These are phyloP conservation scores for Babesia gibsoni DNA, from an alignment of 169 alveolate genomes.

Conservation along the genomic window DNA sequence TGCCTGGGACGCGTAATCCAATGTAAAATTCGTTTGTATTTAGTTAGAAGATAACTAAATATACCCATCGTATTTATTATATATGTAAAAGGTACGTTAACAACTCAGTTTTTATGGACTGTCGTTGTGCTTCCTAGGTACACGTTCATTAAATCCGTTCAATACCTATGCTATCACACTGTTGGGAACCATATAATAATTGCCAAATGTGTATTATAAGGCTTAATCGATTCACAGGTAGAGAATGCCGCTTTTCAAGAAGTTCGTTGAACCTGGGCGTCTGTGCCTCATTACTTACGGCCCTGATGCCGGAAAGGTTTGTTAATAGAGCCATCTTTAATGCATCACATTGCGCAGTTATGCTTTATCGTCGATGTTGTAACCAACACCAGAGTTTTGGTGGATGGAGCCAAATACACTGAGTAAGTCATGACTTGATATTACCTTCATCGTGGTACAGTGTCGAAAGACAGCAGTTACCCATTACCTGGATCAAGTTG, in stretches of 20 bases:
- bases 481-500: conserved; percentile 83
- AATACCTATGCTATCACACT: too few species aligned
- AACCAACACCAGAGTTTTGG: conserved; percentile 82
- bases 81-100: conserved; percentile 5
- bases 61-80: background rate
- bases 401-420: conserved; percentile 87
- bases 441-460: conserved; percentile 11
- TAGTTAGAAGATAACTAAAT: background rate
- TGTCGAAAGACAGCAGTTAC: conserved; percentile 86
- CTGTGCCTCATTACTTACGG: conserved; percentile 88
- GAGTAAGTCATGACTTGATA: conserved; percentile 60
- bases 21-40: background rate
- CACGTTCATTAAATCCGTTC: too few species aligned
- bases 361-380: conserved; percentile 87
- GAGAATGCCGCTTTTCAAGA: conserved; percentile 79
- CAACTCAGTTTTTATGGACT: background rate
- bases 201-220: too few species aligned
- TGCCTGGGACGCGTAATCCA: background rate
- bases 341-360: conserved; percentile 60
- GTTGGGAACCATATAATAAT: too few species aligned
- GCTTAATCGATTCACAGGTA: background rate
- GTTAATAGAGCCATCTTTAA: background rate
- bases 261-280: conserved; percentile 91
- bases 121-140: too few species aligned
- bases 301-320: conserved; percentile 90